Conservation (phyloP, 2,329 filamentous ascomycete species). For the Colletotrichum shisoi region DNA sequence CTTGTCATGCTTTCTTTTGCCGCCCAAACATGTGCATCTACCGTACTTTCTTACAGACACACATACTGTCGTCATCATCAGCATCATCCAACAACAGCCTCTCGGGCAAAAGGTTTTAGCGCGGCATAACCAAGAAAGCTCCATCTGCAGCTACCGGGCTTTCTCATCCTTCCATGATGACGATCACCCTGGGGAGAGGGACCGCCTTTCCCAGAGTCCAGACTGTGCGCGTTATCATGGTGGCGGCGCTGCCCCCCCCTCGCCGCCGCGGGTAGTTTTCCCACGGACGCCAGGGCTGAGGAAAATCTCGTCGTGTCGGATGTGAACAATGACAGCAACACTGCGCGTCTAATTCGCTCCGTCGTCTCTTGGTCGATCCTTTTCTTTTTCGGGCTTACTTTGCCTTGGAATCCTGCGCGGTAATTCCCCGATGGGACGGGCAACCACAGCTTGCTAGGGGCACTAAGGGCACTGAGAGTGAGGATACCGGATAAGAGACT, state of each 20-base stretch:
- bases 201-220: neutral
- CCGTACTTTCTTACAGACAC: too few species aligned
- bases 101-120: neutral
- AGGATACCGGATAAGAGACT: neutral
- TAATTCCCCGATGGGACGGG: conserved; percentile 11
- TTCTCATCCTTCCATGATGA: neutral
- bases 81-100: neutral
- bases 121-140: neutral
- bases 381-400: neutral
- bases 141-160: conserved; percentile 13
- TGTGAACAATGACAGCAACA: neutral
- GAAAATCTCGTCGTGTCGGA: neutral
- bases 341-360: conserved; percentile 3
- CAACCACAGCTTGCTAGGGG: neutral
- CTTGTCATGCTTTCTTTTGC: conserved; percentile 3
- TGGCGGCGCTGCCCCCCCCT: neutral
- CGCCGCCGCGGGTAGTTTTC: neutral
- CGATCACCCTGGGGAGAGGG: neutral
- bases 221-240: conserved; percentile 3
- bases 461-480: neutral
- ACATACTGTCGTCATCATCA: neutral
- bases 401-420: conserved; percentile 13
- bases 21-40: too few species aligned
- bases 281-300: neutral
- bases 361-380: conserved; percentile 12